Conservation (phyloP, 148 eudicot genomes). For the Cornus florida region DNA sequence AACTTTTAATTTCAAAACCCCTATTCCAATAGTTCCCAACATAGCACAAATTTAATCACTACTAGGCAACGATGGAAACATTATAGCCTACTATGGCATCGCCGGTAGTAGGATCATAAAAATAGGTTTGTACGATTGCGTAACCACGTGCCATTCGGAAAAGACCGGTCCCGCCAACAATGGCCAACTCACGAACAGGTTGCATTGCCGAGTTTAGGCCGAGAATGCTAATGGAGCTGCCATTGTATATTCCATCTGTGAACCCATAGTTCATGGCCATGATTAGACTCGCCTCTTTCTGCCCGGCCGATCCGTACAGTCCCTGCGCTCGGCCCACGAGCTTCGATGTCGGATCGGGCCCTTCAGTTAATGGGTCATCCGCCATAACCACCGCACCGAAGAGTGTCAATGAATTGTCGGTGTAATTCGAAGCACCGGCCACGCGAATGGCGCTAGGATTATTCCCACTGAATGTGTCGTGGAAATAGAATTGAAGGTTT, state of each 20-base stretch:
- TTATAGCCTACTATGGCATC: constrained; percentile 59
- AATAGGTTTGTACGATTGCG: constrained; percentile 32
- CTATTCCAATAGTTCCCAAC: too few relatives aligned
- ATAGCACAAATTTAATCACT: too few relatives aligned
- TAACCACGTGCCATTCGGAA: constrained; percentile 59
- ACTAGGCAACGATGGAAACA: constrained; percentile 21
- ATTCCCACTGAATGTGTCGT: constrained; percentile 43
- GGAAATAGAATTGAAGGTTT: constrained; percentile 59
- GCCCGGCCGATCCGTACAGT: constrained; percentile 45
- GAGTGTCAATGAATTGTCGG: constrained; percentile 12
- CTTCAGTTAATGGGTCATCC: constrained; percentile 54
- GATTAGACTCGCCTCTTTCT: constrained; percentile 32
- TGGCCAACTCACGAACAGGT: constrained; percentile 48
- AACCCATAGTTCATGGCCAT: constrained; percentile 53
- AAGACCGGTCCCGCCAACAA: constrained; percentile 66
- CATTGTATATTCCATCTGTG: constrained; percentile 44
- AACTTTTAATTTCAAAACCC: too few relatives aligned
- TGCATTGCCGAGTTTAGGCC: constrained; percentile 44
- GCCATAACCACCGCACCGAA: constrained; percentile 48
- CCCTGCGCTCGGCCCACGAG: constrained; percentile 60
- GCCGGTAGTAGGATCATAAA: constrained; percentile 23
- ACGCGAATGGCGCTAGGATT: constrained; percentile 32
- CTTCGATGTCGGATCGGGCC: constrained; percentile 50
- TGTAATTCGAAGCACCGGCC: constrained; percentile 28
- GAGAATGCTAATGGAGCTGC: constrained; percentile 53